phyloP scores from a whole-genome alignment of 805 yeast genomes.

The Maudiozyma bulderi region DNA sequence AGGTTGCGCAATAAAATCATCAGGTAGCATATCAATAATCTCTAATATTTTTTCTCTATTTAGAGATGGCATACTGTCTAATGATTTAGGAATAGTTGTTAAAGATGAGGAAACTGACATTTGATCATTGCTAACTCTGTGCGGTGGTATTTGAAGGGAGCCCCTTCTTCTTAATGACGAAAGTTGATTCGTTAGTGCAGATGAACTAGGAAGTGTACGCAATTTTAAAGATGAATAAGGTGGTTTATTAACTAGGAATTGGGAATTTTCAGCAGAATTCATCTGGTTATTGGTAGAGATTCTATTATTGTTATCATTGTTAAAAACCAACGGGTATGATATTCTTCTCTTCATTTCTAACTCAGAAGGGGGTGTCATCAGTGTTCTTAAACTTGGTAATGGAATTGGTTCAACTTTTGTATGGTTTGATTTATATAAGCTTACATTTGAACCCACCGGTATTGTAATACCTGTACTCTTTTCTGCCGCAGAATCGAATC shows the following conservation, averaged over 20 bases:
- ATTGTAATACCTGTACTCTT: constrained; percentile 6
- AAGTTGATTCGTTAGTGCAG: constrained; percentile 1
- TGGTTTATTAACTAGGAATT: not conserved
- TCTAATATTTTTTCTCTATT: constrained; percentile 23
- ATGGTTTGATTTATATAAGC: constrained; percentile 21
- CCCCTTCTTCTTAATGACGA: constrained; percentile 1
- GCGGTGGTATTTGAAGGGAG: constrained; percentile 1
- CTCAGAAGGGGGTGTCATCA: constrained; percentile 11
- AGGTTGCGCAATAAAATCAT: constrained; percentile 46
- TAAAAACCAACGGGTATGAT: constrained; percentile 2
- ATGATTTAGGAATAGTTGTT: not conserved
- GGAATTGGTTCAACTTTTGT: constrained; percentile 31
- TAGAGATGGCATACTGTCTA: not conserved
- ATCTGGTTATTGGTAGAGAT: not conserved
- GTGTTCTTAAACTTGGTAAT: constrained; percentile 22
- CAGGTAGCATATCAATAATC: constrained; percentile 34
- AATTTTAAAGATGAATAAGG: not conserved
- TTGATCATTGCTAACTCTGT: not conserved
- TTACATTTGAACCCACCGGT: not conserved
- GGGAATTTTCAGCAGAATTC: not conserved
- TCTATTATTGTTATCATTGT: not conserved
- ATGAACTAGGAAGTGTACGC: not conserved
- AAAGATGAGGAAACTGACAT: constrained; percentile 2
- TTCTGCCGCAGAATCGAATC: constrained; percentile 1
- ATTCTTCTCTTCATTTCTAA: constrained; percentile 9